Percentiles rank a stretch among this genome's conserved stretches.
Evolutionary conservation across 352 stramenopile species (phyloP).

Genomic region (Globisporangium radiosum): DNA sequence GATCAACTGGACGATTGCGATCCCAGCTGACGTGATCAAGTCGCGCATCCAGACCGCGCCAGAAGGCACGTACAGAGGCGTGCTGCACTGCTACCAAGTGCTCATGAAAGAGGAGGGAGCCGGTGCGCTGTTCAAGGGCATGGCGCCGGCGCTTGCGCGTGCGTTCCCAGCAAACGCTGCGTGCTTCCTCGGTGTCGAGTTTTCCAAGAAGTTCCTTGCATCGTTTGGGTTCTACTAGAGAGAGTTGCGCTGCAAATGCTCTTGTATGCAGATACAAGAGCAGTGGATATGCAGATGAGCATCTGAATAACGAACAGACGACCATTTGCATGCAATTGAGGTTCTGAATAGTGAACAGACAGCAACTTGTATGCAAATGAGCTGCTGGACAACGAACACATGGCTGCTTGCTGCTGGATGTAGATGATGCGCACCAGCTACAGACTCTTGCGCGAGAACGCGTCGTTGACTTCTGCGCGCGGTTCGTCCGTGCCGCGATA

Average conservation of each 20-base stretch:
- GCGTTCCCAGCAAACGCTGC: conserved; percentile 95
- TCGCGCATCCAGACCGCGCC: conserved; percentile 94
- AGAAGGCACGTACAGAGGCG: conserved; percentile 91
- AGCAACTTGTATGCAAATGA: neutral
- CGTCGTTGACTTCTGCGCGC: conserved; percentile 78
- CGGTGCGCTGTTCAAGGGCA: conserved; percentile 90
- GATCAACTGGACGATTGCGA: conserved; percentile 94
- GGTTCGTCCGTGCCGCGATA: conserved; percentile 81
- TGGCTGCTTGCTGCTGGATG: too few relatives aligned
- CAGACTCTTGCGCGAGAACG: conserved; percentile 75
- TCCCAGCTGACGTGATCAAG: conserved; percentile 96
- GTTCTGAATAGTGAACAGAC: too few relatives aligned
- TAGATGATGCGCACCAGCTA: conserved; percentile 11
- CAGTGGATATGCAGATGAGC: neutral
- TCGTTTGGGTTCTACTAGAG: conserved; percentile 71
- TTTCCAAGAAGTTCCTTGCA: conserved; percentile 80
- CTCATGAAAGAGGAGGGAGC: conserved; percentile 94
- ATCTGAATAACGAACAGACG: neutral
- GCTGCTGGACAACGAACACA: neutral
- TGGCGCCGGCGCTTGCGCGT: conserved; percentile 91
- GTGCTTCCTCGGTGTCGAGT: conserved; percentile 91
- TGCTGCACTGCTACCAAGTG: conserved; percentile 89
- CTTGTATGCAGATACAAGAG: too few relatives aligned
- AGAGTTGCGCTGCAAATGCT: neutral
- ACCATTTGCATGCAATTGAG: too few relatives aligned